Conservation (phyloP, 192 early-diverging fungal genomes). For the Backusella westeae region DNA sequence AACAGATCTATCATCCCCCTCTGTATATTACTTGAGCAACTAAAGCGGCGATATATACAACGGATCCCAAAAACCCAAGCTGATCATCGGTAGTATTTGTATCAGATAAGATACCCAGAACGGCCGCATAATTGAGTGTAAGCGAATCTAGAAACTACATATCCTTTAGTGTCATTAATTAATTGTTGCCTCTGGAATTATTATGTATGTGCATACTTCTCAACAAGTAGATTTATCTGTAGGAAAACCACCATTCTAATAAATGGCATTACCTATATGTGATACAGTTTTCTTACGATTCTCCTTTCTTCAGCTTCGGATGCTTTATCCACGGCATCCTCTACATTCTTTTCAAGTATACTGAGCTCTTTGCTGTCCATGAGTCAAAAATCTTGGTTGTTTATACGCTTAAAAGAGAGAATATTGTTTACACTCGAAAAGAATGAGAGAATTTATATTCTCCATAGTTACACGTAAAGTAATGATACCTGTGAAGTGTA, state of each 20-base stretch:
- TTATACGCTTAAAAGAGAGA: not conserved
- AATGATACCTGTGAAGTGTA: no score
- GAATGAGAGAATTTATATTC: no score
- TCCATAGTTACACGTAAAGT: no score
- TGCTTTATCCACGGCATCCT: not conserved
- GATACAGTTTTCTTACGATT: not conserved
- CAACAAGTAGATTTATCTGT: not conserved
- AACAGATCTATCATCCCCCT: not conserved
- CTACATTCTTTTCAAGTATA: not conserved
- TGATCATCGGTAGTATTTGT: slow-evolving; percentile 5
- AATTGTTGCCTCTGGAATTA: not conserved
- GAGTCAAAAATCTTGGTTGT: not conserved
- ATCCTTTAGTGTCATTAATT: slow-evolving; percentile 4
- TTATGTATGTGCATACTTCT: not conserved
- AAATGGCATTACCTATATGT: slow-evolving; percentile 12
- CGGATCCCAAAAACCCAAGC: slow-evolving; percentile 17
- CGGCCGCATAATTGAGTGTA: slow-evolving; percentile 15
- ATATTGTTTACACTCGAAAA: not conserved
- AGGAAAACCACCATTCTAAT: not conserved
- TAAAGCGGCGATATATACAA: slow-evolving; percentile 22
- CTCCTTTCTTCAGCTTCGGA: not conserved
- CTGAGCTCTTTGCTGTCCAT: not conserved
- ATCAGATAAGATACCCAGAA: slow-evolving; percentile 10
- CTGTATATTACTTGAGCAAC: slow-evolving; percentile 4
- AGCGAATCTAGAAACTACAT: slow-evolving; percentile 22